Percentiles rank a stretch among this genome's conserved stretches.
phyloP scores from a whole-genome alignment of 768 basidiomycete genomes.

The Fistulinella prunicolor region DNA sequence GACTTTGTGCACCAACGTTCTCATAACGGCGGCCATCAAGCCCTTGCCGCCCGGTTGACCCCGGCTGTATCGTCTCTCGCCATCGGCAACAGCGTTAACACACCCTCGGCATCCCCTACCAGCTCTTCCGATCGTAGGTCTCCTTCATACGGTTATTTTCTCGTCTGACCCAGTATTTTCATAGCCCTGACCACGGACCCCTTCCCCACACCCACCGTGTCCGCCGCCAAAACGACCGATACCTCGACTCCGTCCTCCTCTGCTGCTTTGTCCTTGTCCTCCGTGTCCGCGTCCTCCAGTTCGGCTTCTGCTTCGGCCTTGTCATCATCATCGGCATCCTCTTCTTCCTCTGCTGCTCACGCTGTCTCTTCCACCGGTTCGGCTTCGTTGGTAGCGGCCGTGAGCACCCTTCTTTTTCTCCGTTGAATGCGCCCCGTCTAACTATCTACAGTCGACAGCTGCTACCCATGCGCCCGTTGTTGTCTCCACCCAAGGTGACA shows the following conservation, averaged over 20 bases:
- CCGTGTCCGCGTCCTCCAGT: conserved; percentile 1
- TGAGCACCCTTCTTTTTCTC: conserved; percentile 15
- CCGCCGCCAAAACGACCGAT: conserved; percentile 15
- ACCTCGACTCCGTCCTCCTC: conserved; percentile 11
- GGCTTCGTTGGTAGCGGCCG: conserved; percentile 5
- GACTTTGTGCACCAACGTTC: conserved; percentile 18
- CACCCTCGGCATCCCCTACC: background rate
- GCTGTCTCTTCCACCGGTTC: conserved; percentile 7
- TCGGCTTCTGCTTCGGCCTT: conserved; percentile 4
- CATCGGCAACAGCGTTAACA: background rate
- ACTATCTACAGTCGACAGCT: background rate
- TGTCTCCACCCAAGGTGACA: background rate
- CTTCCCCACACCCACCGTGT: background rate
- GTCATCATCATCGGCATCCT: background rate
- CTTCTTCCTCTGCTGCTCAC: conserved; percentile 4
- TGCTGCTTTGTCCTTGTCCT: background rate
- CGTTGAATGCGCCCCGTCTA: background rate
- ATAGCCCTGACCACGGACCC: background rate
- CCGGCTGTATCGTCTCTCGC: background rate
- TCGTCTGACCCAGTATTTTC: conserved; percentile 4
- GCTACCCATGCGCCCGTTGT: background rate
- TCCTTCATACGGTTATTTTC: background rate
- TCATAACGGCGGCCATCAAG: conserved; percentile 5
- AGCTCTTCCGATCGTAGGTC: background rate
- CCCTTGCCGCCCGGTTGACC: conserved; percentile 9